Evolutionary conservation across 805 yeast genomes (phyloP), one percentile per base, ranked within the genome.

Genomic region (Pichia deserticola): DNA sequence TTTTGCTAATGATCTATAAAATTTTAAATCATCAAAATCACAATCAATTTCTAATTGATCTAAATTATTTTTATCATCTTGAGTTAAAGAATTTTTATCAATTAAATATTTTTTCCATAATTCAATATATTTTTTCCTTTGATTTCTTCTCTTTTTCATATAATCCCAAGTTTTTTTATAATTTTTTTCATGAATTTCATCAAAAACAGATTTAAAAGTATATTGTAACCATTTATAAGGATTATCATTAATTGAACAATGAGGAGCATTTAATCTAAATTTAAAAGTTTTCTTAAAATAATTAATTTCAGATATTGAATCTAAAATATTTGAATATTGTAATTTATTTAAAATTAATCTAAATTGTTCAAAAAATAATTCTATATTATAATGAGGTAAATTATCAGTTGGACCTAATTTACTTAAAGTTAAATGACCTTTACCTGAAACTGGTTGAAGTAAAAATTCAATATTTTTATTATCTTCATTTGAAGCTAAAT

Each of bases 81-180:
- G 47, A 0, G 64, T 51, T 44, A 58, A 49, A 3, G 67, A 67
- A 6, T 63, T 64, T n/a, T 67, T 65, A n/a, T 82, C 65, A 55
- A 81, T 78, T 11, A 57, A 48, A 47, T 52, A 49, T 49, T 68
- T 59, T 54, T 79, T 83, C 88, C 90, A 92, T 0, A 88, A 67
- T 12, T 62, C 62, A 15, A 86, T 75, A 64, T 93, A 93, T 1
- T 71, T 66, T 46, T 74, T 77, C 58, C 97, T 72, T 61, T 85
- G 82, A 53, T 86, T 86, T 54, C 95, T 71, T 60, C 95, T 75
- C 44, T 73, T 74, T 44, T 78, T 77, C 57, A 92, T 79, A 60
- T 78, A 78, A 4, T 77, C 93, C 99, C 99, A 95, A 36, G 89
- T 81, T 95, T 96, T 87, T 58, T 78, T 79, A 57, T 81, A 77